Conservation (phyloP, 441 rosid species). For the Populus trichocarpa region DNA sequence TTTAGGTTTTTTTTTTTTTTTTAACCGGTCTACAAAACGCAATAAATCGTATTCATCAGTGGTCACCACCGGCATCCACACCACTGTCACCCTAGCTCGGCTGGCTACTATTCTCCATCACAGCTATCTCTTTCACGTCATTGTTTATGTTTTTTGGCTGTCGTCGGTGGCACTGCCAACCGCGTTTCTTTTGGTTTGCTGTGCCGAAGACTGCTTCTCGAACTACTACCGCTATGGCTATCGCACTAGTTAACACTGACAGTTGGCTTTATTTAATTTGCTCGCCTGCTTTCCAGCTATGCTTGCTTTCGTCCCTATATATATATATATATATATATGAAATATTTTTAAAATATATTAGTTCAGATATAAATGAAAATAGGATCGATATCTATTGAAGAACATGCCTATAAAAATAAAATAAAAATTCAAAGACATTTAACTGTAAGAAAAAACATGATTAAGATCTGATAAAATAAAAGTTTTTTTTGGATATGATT, state of each 20-base stretch:
- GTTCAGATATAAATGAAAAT: background rate
- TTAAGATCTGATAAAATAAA: too few species aligned
- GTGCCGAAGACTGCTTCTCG: background rate
- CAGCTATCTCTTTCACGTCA: background rate
- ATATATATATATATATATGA: too few species aligned
- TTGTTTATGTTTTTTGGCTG: background rate
- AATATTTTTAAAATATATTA: too few species aligned
- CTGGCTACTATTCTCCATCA: background rate
- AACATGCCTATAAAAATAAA: background rate
- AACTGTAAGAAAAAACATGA: too few species aligned
- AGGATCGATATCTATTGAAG: background rate
- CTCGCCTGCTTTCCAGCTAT: slow-evolving; percentile 20
- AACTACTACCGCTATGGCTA: background rate
- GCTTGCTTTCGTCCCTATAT: background rate
- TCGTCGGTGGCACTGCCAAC: background rate
- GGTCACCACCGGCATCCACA: background rate
- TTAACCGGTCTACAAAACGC: background rate
- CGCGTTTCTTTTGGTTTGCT: background rate
- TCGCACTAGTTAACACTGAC: background rate
- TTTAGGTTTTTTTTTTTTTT: too few species aligned
- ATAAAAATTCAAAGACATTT: too few species aligned
- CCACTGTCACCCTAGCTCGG: background rate
- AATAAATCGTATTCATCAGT: background rate
- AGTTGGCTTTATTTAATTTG: slow-evolving; percentile 25
- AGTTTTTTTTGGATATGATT: too few species aligned